A percentile compares a stretch with the other conserved stretches of the same genome.
Conservation (phyloP, 2,329 filamentous ascomycete species). For the Clarireedia homoeocarpa region DNA sequence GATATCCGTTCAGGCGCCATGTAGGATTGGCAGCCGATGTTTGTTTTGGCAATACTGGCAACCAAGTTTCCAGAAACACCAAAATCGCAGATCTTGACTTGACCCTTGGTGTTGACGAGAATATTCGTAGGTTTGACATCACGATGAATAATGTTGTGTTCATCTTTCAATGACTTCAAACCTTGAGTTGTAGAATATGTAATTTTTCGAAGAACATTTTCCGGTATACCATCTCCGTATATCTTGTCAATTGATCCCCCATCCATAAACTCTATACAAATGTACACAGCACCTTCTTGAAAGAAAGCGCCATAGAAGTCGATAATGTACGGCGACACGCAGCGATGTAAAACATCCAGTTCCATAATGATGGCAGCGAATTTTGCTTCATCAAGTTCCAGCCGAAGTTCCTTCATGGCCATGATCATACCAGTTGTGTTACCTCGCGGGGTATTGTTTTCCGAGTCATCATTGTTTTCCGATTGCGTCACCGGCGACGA, state of each 20-base stretch:
- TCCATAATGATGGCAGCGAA: conserved; percentile 98
- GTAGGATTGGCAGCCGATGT: conserved; percentile 98
- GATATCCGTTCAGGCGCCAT: conserved; percentile 97
- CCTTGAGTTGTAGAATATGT: conserved; percentile 85
- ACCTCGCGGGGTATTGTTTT: conserved; percentile 25
- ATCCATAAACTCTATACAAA: conserved; percentile 99
- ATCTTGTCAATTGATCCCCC: conserved; percentile 96
- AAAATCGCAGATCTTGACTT: conserved; percentile 98
- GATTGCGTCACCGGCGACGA: conserved; percentile 32
- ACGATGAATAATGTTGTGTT: conserved; percentile 98
- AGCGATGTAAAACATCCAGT: conserved; percentile 90
- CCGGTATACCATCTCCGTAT: conserved; percentile 83
- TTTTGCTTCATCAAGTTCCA: conserved; percentile 94
- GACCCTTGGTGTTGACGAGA: conserved; percentile 77
- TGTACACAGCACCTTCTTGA: conserved; percentile 97
- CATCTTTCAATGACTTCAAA: conserved; percentile 87
- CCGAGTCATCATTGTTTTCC: conserved; percentile 23
- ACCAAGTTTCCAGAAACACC: conserved; percentile 95
- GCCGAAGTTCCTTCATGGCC: conserved; percentile 98
- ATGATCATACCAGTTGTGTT: conserved; percentile 65
- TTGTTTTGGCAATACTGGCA: conserved; percentile 95
- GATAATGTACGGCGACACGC: conserved; percentile 91
- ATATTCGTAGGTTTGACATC: conserved; percentile 99
- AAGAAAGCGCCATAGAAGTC: conserved; percentile 99
- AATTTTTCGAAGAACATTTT: conserved; percentile 82